Evolutionary conservation across 441 rosid species (phyloP).

Genomic region (Syzygium syzygioides): DNA sequence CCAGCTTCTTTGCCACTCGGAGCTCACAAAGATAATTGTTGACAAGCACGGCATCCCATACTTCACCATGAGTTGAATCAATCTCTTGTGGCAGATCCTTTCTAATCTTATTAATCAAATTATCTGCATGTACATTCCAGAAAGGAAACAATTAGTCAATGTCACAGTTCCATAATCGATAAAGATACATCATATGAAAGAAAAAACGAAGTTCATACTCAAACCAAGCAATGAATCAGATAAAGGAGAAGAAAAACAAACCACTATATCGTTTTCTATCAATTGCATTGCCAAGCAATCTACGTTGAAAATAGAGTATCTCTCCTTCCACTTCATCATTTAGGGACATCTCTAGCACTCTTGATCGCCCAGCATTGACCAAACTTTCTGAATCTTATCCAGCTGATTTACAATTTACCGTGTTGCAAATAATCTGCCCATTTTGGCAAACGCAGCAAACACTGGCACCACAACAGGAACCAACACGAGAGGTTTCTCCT

Average conservation of each 20-base stretch:
- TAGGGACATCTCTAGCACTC: constrained; percentile 36
- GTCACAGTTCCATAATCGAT: background rate
- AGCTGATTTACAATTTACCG: too few species aligned
- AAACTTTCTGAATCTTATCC: too few species aligned
- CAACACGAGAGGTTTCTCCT: too few species aligned
- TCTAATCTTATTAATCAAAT: constrained; percentile 52
- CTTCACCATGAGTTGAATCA: constrained; percentile 49
- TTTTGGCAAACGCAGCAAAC: too few species aligned
- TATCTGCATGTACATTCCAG: constrained; percentile 39
- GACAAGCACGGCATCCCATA: constrained; percentile 83
- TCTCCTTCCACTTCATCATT: constrained; percentile 95
- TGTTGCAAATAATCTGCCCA: too few species aligned
- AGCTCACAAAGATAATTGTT: constrained; percentile 72
- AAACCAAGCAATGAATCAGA: constrained; percentile 2
- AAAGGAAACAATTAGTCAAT: background rate
- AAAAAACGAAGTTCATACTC: background rate
- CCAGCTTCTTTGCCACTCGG: constrained; percentile 93
- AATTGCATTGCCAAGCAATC: constrained; percentile 55
- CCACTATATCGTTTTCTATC: constrained; percentile 67
- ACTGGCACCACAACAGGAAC: too few species aligned
- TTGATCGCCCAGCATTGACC: too few species aligned
- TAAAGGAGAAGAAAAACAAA: constrained; percentile 18
- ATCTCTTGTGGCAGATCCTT: constrained; percentile 67
- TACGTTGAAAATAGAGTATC: constrained; percentile 66
- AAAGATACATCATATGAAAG: background rate